Percentiles rank a stretch among this genome's conserved stretches.
These are phyloP conservation scores for Beta vulgaris DNA, from an alignment of 148 eudicot genomes.

Conservation along the genomic window DNA sequence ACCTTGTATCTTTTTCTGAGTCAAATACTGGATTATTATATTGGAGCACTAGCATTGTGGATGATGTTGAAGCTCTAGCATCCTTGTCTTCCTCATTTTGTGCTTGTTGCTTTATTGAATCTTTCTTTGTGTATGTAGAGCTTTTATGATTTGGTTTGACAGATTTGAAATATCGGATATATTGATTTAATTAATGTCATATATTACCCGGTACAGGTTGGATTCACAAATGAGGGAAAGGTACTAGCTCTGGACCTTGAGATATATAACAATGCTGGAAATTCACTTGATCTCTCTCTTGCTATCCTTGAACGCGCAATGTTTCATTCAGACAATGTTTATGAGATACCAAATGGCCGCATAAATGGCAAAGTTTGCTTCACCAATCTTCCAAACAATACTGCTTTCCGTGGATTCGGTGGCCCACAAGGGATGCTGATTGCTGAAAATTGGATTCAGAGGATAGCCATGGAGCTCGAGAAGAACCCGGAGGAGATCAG, in stretches of 20 bases:
- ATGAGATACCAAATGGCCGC: slow-evolving; percentile 80
- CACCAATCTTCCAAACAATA: slow-evolving; percentile 90
- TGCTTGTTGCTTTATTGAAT: background rate
- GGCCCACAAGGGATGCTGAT: slow-evolving; percentile 99
- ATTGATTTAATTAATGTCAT: background rate
- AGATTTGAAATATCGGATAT: background rate
- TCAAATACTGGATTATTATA: too few relatives aligned
- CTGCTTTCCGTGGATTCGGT: slow-evolving; percentile 98
- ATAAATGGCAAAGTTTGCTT: slow-evolving; percentile 85
- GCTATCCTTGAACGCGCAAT: slow-evolving; percentile 91
- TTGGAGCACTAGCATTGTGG: too few relatives aligned
- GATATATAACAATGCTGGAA: slow-evolving; percentile 88
- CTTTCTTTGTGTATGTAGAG: slow-evolving; percentile 4
- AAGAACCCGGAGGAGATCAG: slow-evolving; percentile 87
- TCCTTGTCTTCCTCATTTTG: background rate
- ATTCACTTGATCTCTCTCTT: slow-evolving; percentile 87
- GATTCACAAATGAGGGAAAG: slow-evolving; percentile 82
- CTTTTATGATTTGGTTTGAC: background rate
- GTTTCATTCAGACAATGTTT: slow-evolving; percentile 95
- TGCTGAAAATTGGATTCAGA: slow-evolving; percentile 94
- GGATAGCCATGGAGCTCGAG: slow-evolving; percentile 82
- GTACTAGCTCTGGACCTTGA: slow-evolving; percentile 90
- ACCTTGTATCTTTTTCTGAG: background rate
- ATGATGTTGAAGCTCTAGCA: background rate
- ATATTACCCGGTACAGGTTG: slow-evolving; percentile 53